Evolutionary conservation across 2,329 filamentous ascomycete species (phyloP).

Genomic region (Incumbomyces lentus): DNA sequence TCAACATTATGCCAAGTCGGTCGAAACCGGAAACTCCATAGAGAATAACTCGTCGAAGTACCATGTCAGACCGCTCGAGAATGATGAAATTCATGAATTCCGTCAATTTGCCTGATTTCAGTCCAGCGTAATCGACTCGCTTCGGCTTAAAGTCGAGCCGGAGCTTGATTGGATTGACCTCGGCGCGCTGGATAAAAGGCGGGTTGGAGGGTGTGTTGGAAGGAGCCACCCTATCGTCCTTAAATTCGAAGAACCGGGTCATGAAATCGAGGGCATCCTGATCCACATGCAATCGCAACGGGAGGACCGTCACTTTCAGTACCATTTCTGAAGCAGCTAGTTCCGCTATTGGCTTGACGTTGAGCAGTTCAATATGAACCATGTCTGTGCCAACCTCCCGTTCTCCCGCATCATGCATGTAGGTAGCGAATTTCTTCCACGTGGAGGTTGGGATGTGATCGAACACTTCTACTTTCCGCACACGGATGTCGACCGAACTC

Average conservation of each 20-base stretch:
- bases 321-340: conserved; percentile 85
- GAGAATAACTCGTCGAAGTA: conserved; percentile 77
- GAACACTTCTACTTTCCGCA: conserved; percentile 78
- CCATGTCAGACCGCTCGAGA: conserved; percentile 77
- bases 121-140: conserved; percentile 85
- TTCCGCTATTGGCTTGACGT: conserved; percentile 73
- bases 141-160: conserved; percentile 97
- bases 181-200: conserved; percentile 80
- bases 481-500: conserved; percentile 73
- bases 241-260: conserved; percentile 95
- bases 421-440: conserved; percentile 96
- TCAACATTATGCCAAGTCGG: conserved; percentile 75
- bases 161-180: conserved; percentile 72
- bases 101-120: conserved; percentile 85
- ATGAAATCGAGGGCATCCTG: conserved; percentile 97
- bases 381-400: conserved; percentile 79
- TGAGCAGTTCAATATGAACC: conserved; percentile 80
- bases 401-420: conserved; percentile 76
- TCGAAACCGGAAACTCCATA: conserved; percentile 90
- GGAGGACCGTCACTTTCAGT: conserved; percentile 65
- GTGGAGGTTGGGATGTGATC: conserved; percentile 92
- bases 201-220: conserved; percentile 56
- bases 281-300: conserved; percentile 84
- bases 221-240: conserved; percentile 54
- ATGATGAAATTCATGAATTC: conserved; percentile 99